Evolutionary conservation across 2,329 filamentous ascomycete genomes (phyloP).

Genomic region (Alternaria panax): DNA sequence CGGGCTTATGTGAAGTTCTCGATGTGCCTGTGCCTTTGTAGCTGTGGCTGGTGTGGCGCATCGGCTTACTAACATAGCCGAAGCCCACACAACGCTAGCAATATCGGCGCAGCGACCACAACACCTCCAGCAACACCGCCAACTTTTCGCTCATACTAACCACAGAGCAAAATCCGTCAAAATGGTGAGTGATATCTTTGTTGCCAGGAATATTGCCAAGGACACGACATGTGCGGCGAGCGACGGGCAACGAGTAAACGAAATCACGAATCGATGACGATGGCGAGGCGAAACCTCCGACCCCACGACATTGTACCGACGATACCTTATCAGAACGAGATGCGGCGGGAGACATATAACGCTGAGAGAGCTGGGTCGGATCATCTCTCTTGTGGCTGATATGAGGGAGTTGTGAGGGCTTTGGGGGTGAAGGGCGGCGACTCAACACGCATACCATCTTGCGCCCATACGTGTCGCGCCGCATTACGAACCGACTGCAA

Average conservation of each 20-base stretch:
- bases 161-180: constrained; percentile 50
- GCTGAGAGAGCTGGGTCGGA: neutral
- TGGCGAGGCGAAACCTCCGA: constrained; percentile 25
- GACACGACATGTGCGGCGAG: constrained; percentile 36
- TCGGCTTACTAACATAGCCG: constrained; percentile 40
- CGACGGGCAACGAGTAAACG: constrained; percentile 44
- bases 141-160: constrained; percentile 46
- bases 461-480: neutral
- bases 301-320: constrained; percentile 13
- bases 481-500: neutral
- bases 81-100: constrained; percentile 42
- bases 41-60: constrained; percentile 25
- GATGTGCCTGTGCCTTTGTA: neutral
- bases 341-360: neutral
- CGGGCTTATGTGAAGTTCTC: neutral
- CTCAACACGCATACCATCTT: neutral
- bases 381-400: neutral
- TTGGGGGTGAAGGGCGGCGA: neutral
- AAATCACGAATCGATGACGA: constrained; percentile 30
- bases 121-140: constrained; percentile 44
- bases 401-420: neutral
- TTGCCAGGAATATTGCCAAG: neutral
- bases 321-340: neutral
- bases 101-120: constrained; percentile 31
- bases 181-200: constrained; percentile 46